These are phyloP conservation scores for Sugiyamaella grinbergsii DNA, from an alignment of 1,139 yeast species.

Conservation along the genomic window DNA sequence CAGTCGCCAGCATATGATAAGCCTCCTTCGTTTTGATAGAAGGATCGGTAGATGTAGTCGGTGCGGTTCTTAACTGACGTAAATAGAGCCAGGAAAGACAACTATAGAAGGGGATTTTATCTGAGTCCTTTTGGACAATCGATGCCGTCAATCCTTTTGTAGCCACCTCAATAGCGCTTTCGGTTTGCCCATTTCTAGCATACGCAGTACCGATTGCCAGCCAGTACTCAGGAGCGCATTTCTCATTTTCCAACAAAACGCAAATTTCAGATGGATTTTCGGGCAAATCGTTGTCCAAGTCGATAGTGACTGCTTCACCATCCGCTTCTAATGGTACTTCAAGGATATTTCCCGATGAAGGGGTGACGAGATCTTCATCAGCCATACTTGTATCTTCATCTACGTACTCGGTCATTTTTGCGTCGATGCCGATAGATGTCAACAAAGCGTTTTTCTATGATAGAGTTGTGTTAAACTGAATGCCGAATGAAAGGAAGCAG, in stretches of 20 bases:
- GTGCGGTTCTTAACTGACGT: slow-evolving; percentile 49
- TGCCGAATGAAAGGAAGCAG: neutral
- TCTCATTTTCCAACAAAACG: slow-evolving; percentile 74
- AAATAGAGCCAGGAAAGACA: slow-evolving; percentile 77
- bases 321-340: slow-evolving; percentile 47
- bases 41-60: slow-evolving; percentile 26
- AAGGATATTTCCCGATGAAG: slow-evolving; percentile 36
- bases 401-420: slow-evolving; percentile 9
- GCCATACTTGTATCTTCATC: slow-evolving; percentile 19
- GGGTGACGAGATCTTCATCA: slow-evolving; percentile 8
- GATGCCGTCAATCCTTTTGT: slow-evolving; percentile 55
- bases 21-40: slow-evolving; percentile 28
- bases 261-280: slow-evolving; percentile 86
- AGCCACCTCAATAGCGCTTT: slow-evolving; percentile 67
- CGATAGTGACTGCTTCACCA: slow-evolving; percentile 47
- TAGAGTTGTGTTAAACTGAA: neutral
- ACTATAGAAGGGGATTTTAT: slow-evolving; percentile 57
- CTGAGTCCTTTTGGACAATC: slow-evolving; percentile 50
- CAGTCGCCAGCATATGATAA: slow-evolving; percentile 38
- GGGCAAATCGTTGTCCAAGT: slow-evolving; percentile 69
- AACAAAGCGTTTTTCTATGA: neutral
- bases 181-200: slow-evolving; percentile 58
- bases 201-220: slow-evolving; percentile 79
- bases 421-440: neutral
- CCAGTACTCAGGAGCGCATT: slow-evolving; percentile 79